These are phyloP conservation scores for Rhodosorus marinus DNA, from an alignment of 23 red algal species.

Conservation along the genomic window DNA sequence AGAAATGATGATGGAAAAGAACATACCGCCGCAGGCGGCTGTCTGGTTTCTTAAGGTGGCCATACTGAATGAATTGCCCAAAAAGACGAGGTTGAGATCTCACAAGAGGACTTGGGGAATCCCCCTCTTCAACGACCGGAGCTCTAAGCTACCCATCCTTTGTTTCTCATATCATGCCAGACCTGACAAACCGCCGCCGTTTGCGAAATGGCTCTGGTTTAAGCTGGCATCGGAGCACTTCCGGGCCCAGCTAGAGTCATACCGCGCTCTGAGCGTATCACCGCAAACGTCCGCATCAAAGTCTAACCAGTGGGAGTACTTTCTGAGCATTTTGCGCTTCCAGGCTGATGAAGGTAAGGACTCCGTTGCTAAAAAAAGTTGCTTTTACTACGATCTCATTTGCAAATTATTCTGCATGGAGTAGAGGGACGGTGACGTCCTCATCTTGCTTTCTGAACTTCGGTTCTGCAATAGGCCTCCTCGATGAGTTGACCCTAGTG, in stretches of 20 bases:
- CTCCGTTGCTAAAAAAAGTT: no score
- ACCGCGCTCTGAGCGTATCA: constrained; percentile 7
- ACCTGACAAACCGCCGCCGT: constrained; percentile 17
- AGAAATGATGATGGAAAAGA: constrained; percentile 22
- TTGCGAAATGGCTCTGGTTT: constrained; percentile 15
- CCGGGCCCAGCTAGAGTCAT: constrained; percentile 18
- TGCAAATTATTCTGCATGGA: no score
- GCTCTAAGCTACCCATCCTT: no score
- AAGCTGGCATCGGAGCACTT: constrained; percentile 21
- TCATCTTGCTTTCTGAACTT: no score
- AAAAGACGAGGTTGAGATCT: no score
- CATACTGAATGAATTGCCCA: constrained; percentile 42
- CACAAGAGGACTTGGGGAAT: no score
- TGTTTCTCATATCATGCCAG: no score
- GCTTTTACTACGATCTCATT: no score
- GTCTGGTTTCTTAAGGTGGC: constrained; percentile 49
- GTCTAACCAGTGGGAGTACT: constrained; percentile 23
- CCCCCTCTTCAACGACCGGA: no score
- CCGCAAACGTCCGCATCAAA: not conserved
- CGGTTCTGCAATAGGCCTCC: no score
- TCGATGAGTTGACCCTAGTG: no score
- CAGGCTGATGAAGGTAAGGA: constrained; percentile 60
- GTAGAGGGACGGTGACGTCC: no score
- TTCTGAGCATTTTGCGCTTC: constrained; percentile 30
- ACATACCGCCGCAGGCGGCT: constrained; percentile 27